Base-by-base conservation (phyloP, 2,329 filamentous ascomycete genomes). In the Acrocalymma vagum region DNA sequence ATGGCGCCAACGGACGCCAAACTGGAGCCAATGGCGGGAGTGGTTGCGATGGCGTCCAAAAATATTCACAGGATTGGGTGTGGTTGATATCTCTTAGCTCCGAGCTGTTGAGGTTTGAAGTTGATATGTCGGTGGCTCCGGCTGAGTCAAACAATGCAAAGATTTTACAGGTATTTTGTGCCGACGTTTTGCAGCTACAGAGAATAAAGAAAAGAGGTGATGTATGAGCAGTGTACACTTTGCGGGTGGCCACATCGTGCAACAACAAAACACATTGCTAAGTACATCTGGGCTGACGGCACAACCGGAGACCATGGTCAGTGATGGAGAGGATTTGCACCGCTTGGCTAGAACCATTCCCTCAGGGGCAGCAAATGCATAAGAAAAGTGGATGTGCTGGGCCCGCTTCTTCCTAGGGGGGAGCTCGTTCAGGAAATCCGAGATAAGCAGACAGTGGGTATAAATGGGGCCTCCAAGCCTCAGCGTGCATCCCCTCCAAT, bases 361-460 rank as follows among this genome's bases (percentile, higher is more conserved):
- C 41, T 49, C 45, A 36, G 35, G 25, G 51, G 50, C 29, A 53
- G 45, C 36, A 43, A 39, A 45, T 47, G 58, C 54, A 46, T 38
- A 41, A 51, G 48, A 65, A 63, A 63, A 65, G 60, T 65, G 62
- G 62, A 55, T 51, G 36, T 42, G 40, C 44, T 39, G 46, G 51
- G 51, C 45, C 52, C 54, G 47, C 50, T 38, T 39, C 48, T 49
- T 55, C n/a, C n/a, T n/a, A n/a, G 49, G 55, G 39, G 50, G 44
- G 43, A 29, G 45, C 52, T 61, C 47, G 42, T 60, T 60, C 38
- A 58, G 58, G 56, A 30, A 62, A 58, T 50, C 53, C 56, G 52
- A 62, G 62, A 66, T 65, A 65, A 65, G 53, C 32, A 55, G 43
- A 53, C 27, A 53, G 62, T 65, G 63, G 62, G 57, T 65, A 65